Percentiles rank a stretch among this genome's conserved stretches.
Evolutionary conservation across 2,329 filamentous ascomycete species (phyloP).

Genomic region (Calonectria montana): DNA sequence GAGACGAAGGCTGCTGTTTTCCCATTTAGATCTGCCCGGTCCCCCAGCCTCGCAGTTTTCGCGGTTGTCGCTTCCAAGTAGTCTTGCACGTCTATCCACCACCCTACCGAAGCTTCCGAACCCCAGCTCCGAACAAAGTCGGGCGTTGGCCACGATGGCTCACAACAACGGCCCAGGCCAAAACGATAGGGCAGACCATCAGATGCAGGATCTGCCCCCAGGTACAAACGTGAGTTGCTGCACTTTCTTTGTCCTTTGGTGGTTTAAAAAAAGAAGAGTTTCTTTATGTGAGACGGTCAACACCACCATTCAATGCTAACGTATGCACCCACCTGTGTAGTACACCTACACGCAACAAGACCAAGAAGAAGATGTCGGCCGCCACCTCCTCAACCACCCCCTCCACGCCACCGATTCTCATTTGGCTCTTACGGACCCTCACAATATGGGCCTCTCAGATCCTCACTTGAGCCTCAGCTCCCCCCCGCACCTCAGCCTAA

Average conservation of each 20-base stretch:
- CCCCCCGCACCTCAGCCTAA: not conserved
- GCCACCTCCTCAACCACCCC: slow-evolving; percentile 21
- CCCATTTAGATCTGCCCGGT: not conserved
- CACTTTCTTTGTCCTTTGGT: not conserved
- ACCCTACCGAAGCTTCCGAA: slow-evolving; percentile 7
- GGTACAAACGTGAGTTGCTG: slow-evolving; percentile 35
- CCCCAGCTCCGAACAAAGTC: not conserved
- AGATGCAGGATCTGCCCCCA: slow-evolving; percentile 38
- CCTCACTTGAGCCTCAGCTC: slow-evolving; percentile 2
- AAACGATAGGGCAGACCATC: slow-evolving; percentile 6
- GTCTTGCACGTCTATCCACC: not conserved
- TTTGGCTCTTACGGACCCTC: not conserved
- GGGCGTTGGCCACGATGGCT: slow-evolving; percentile 10
- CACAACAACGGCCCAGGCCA: slow-evolving; percentile 5
- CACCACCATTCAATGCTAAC: not conserved
- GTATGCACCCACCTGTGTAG: not conserved
- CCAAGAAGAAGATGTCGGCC: slow-evolving; percentile 19
- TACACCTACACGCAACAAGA: slow-evolving; percentile 14
- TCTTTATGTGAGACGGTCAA: not conserved
- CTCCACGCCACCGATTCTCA: not conserved
- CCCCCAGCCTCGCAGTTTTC: not conserved
- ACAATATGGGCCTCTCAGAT: slow-evolving; percentile 1
- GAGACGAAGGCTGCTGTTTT: not conserved
- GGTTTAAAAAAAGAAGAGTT: not conserved
- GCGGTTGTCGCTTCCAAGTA: not conserved